phyloP scores from a whole-genome alignment of 441 rosid species.

The Macaranga tanarius region DNA sequence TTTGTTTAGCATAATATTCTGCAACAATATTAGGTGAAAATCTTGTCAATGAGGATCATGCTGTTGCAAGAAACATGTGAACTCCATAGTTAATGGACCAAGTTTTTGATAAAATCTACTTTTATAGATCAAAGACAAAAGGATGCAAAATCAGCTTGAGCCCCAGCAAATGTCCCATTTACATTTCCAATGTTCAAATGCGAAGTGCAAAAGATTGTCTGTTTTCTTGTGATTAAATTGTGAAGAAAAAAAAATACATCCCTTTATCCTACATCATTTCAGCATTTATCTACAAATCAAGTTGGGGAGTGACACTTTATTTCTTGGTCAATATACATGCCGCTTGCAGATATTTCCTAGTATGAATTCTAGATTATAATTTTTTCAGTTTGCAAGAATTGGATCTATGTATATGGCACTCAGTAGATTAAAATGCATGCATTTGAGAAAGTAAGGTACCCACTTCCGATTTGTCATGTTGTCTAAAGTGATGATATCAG shows the following conservation, averaged over 20 bases:
- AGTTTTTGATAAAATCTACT: conserved; percentile 23
- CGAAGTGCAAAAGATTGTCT: neutral
- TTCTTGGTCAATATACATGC: neutral
- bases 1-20: neutral
- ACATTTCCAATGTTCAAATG: conserved; percentile 10
- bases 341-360: neutral
- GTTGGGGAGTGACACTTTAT: neutral
- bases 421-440: neutral
- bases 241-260: conserved; percentile 5
- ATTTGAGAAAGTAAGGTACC: neutral
- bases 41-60: conserved; percentile 7
- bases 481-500: conserved; percentile 4
- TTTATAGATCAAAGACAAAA: conserved; percentile 18
- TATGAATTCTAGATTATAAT: neutral
- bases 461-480: conserved; percentile 7
- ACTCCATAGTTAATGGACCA: conserved; percentile 7
- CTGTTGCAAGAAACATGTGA: conserved; percentile 15
- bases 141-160: conserved; percentile 19
- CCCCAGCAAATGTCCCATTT: neutral
- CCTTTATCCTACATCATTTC: neutral
- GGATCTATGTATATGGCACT: neutral
- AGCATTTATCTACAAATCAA: neutral
- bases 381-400: neutral
- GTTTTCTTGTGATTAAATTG: neutral
- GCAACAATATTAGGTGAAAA: conserved; percentile 16